Evolutionary conservation across 2,329 filamentous ascomycete species (phyloP), one percentile per base, ranked within the genome.

Genomic region (Pleurostoma richardsiae): DNA sequence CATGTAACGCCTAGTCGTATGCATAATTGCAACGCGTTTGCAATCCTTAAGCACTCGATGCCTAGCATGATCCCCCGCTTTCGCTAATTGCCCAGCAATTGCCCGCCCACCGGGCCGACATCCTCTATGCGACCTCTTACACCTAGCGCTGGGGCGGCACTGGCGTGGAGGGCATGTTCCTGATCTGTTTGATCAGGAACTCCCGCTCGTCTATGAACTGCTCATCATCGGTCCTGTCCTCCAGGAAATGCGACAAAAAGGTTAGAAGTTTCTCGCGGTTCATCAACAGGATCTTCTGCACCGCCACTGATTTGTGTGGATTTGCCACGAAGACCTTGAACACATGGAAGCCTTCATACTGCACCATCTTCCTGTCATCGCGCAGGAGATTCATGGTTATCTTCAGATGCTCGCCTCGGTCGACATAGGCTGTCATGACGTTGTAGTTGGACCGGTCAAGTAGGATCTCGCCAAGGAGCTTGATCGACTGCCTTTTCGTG

Each of bases 311-410:
- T 71, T 99, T 99, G 73, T 97, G 91, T 6, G 94, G 94, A 64
- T 99, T 99, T 50, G 94, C 94, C 45, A 97, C 94, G 68, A 99
- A 99, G 52, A 99, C 92, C 75, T 99, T 99, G 79, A 99, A 99
- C 39, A 99, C 92, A 64, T 99, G 94, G 66, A 99, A 99, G 6
- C 91, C 94, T 66, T 99, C 94, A 65, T 99, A 99, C 68, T 97
- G 94, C 52, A 99, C 94, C 91, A 99, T 99, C 68, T 95, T 94
- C 56, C 92, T 83, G 66, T 97, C 92, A 65, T 97, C 94, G 56
- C 90, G 85, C 51, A 99, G 74, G 49, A 99, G 76, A 66, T 95
- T 97, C 94, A 99, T 99, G 72, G 91, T 94, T 54, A 97, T 87
- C 72, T 99, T 99, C 57, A 99, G 79, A 62, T 99, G 91, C 63